Conservation (phyloP, 148 eudicot species). For the Dianthus caryophyllus region DNA sequence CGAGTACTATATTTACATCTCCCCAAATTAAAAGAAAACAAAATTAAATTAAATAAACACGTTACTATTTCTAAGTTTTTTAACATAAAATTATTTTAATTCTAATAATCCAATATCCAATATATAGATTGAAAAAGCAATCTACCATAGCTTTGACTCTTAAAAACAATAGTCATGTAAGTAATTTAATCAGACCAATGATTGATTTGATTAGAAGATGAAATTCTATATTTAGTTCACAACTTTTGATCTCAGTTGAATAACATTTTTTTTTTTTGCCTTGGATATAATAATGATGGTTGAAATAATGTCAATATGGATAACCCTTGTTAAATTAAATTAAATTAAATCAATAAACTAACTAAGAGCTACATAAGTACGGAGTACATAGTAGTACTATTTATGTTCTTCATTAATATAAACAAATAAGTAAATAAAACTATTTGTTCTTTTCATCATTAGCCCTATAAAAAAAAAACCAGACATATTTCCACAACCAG, state of each 20-base stretch:
- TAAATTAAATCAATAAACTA: too few species aligned
- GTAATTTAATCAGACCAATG: not conserved
- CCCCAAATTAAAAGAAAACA: too few species aligned
- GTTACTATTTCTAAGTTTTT: too few species aligned
- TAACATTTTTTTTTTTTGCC: not conserved
- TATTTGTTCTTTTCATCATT: not conserved
- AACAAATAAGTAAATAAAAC: not conserved
- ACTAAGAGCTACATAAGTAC: too few species aligned
- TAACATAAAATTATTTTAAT: not conserved
- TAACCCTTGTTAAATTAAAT: not conserved
- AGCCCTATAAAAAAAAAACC: too few species aligned
- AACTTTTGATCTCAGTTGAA: constrained; percentile 11
- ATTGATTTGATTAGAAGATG: constrained; percentile 5
- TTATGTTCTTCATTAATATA: too few species aligned
- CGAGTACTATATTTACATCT: too few species aligned
- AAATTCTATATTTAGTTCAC: not conserved
- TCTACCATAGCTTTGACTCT: constrained; percentile 2
- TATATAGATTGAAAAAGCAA: constrained; percentile 1
- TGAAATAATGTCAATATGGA: constrained; percentile 10
- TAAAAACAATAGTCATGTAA: not conserved
- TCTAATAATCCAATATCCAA: not conserved
- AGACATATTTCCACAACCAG: too few species aligned
- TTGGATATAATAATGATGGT: constrained; percentile 2
- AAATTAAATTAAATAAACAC: too few species aligned
- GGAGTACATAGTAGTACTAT: too few species aligned